Conservation (phyloP, 352 stramenopile species). For the Globisporangium cystogenes region DNA sequence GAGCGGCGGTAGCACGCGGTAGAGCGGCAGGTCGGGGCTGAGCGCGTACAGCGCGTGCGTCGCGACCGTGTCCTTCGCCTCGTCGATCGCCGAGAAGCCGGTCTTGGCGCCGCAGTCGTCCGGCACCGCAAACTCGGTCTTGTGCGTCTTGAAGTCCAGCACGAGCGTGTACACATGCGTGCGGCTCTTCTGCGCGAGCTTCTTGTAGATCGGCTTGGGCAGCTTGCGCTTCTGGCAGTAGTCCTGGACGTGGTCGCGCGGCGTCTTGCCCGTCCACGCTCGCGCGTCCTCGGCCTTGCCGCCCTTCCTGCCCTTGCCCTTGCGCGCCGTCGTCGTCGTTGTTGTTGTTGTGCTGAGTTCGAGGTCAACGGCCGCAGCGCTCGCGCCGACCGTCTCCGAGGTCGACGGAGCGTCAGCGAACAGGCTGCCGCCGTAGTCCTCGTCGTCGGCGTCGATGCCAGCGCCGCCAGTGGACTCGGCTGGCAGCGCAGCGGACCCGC, state of each 20-base stretch:
- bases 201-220: conserved; percentile 73
- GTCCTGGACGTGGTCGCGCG: conserved; percentile 86
- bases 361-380: neutral
- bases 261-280: conserved; percentile 77
- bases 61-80: conserved; percentile 72
- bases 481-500: too few relatives aligned
- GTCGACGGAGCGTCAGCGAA: neutral
- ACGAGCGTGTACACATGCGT: conserved; percentile 50
- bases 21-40: conserved; percentile 76
- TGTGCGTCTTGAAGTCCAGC: conserved; percentile 36
- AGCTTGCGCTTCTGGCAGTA: conserved; percentile 86
- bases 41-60: conserved; percentile 87
- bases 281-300: conserved; percentile 21
- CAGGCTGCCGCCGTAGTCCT: conserved; percentile 7
- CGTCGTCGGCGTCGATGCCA: neutral
- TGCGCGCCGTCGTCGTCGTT: neutral
- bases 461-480: neutral
- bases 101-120: conserved; percentile 26
- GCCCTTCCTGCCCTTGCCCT: conserved; percentile 23
- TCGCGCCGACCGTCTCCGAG: neutral
- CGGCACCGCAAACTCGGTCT: conserved; percentile 33
- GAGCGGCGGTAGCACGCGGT: conserved; percentile 83
- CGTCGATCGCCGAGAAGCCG: conserved; percentile 57
- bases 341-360: neutral
- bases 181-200: conserved; percentile 15